A percentile compares a stretch with the other conserved stretches of the same genome.
phyloP scores from a whole-genome alignment of 2,329 filamentous ascomycete species.

The Fusarium acutatum region DNA sequence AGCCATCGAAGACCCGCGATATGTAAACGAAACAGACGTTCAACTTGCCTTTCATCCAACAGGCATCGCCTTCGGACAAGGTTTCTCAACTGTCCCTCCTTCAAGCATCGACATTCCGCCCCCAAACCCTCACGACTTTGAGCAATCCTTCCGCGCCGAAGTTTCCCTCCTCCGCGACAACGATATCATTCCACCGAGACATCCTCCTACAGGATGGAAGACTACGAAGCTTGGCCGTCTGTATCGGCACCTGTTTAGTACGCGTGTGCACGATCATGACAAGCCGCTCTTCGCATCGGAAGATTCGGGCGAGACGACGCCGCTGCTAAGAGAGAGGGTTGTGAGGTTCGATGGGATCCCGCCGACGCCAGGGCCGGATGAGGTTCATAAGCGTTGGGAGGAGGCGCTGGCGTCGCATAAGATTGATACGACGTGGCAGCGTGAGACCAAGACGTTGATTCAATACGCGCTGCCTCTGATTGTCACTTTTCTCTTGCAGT shows the following conservation, averaged over 20 bases:
- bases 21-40: neutral
- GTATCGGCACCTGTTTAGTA: conserved; percentile 29
- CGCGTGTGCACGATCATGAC: conserved; percentile 20
- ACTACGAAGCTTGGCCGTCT: neutral
- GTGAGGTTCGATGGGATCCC: conserved; percentile 10
- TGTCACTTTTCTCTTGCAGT: conserved; percentile 73
- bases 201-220: conserved; percentile 3
- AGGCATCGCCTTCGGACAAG: conserved; percentile 26
- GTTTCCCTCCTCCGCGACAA: conserved; percentile 32
- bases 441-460: conserved; percentile 80
- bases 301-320: conserved; percentile 9
- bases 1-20: conserved; percentile 8
- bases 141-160: conserved; percentile 30
- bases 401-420: conserved; percentile 80
- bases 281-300: neutral
- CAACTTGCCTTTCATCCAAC: conserved; percentile 35
- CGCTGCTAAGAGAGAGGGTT: neutral
- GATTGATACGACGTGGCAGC: conserved; percentile 87
- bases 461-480: conserved; percentile 74
- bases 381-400: conserved; percentile 64
- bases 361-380: conserved; percentile 17
- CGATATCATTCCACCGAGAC: conserved; percentile 21
- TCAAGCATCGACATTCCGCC: conserved; percentile 25
- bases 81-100: conserved; percentile 31
- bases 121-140: conserved; percentile 32